Evolutionary conservation across 257 asterid species (phyloP), one percentile per base, ranked within the genome.

Genomic region (Solanum paucissectum): DNA sequence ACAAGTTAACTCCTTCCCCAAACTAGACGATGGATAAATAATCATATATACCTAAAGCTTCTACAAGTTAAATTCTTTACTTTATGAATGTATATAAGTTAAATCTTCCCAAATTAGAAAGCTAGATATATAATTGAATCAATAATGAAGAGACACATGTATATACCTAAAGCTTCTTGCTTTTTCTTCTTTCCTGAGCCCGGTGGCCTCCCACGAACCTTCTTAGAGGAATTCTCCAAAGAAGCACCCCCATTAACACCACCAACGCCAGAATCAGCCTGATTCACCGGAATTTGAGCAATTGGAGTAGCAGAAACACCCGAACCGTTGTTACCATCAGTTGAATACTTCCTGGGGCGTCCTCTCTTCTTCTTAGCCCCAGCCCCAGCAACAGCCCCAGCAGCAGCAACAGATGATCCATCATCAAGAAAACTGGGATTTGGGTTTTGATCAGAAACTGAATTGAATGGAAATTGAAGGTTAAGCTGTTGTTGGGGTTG

Each of bases 231-330:
- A 5, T 88, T 88, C 7, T 91, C 94, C 2, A 92, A 87, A 3
- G 92, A 89, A 33, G 82, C 89, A 42, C 18, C 68, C 34, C 75
- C 36, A 29, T 88, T 91, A 36, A 92, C 90, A 1, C 89, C 94
- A 12, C 90, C 93, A 5, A 87, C 89, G 5, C 91, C 82, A 42
- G 82, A 87, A 84, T 90, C 90, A 20, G 73, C 33, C 42, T 85
- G 83, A 77, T 68, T 83, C 55, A 89, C 91, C 9, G 94, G 87
- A 83, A 91, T 88, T 77, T 92, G 95, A 75, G 89, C 21, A 52
- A 34, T 91, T 6, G 96, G 90, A 16, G 94, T 92, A 20, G 96
- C 92, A 10, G 98, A 92, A 25, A 94, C 93, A 3, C 95, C 95
- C 2, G 93, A 90, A 1, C 93, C 94, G 88, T 92, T 93, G 92